phyloP scores from a whole-genome alignment of 371 early-diverging fungal genomes.

The Mucor velutinosus region DNA sequence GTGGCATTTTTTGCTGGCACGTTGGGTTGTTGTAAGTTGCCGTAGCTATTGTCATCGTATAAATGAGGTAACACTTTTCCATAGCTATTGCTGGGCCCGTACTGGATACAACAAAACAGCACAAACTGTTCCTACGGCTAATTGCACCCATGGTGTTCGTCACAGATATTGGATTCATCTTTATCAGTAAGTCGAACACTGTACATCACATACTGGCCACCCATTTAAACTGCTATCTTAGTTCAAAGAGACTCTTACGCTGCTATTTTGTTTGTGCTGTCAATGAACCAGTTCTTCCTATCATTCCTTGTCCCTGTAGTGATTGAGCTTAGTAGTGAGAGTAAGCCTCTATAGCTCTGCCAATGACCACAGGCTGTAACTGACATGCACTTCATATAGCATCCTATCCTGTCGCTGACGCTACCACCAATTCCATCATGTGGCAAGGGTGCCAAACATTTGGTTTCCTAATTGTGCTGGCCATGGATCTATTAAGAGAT shows the following conservation, averaged over 20 bases:
- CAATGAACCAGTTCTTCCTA: conserved; percentile 50
- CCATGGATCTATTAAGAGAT: conserved; percentile 44
- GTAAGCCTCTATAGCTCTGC: conserved; percentile 24
- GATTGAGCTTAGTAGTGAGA: conserved; percentile 59
- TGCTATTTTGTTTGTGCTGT: conserved; percentile 48
- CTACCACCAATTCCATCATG: conserved; percentile 53
- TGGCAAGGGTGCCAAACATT: conserved; percentile 57
- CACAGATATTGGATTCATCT: conserved; percentile 48
- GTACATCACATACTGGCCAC: background rate
- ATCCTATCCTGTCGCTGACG: conserved; percentile 57
- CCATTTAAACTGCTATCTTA: background rate
- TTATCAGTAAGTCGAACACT: conserved; percentile 32
- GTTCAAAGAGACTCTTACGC: conserved; percentile 46
- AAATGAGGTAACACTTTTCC: background rate
- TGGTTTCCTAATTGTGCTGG: conserved; percentile 46
- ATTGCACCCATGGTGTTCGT: conserved; percentile 54
- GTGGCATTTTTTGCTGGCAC: conserved; percentile 43
- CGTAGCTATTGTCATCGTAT: background rate
- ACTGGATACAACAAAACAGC: conserved; percentile 55
- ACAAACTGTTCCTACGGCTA: conserved; percentile 43
- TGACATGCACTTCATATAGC: conserved; percentile 15
- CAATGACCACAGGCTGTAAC: background rate
- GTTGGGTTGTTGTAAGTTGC: conserved; percentile 39
- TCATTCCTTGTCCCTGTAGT: conserved; percentile 55
- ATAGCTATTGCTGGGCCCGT: conserved; percentile 51